Conservation (phyloP, 2,329 filamentous ascomycete species). For the Plenodomus lindquistii region DNA sequence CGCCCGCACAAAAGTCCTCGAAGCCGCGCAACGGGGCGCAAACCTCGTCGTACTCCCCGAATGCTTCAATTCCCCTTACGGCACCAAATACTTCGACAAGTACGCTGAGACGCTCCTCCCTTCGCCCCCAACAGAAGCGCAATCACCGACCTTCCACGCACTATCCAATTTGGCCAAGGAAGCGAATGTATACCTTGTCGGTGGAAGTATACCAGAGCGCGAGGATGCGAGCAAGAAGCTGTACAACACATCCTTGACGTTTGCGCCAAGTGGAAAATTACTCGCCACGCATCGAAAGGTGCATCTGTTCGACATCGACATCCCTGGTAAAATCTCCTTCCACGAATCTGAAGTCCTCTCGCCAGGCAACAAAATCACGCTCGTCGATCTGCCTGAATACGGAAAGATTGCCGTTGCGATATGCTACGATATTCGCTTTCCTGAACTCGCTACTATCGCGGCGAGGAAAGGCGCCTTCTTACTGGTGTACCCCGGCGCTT, state of each 20-base stretch:
- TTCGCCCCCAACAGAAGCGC: slow-evolving; percentile 68
- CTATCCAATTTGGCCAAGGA: slow-evolving; percentile 79
- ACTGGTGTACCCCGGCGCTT: slow-evolving; percentile 92
- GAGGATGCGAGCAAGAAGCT: slow-evolving; percentile 65
- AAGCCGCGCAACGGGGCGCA: slow-evolving; percentile 75
- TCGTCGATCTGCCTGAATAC: slow-evolving; percentile 86
- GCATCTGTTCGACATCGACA: slow-evolving; percentile 97
- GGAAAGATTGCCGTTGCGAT: slow-evolving; percentile 87
- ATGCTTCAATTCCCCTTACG: slow-evolving; percentile 99
- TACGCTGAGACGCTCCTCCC: slow-evolving; percentile 90
- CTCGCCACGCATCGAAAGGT: slow-evolving; percentile 91
- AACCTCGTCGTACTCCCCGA: slow-evolving; percentile 91
- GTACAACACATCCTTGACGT: slow-evolving; percentile 90
- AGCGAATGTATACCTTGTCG: slow-evolving; percentile 78
- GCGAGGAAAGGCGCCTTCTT: slow-evolving; percentile 85
- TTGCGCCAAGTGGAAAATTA: slow-evolving; percentile 75
- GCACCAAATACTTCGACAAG: slow-evolving; percentile 83
- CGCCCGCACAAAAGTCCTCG: slow-evolving; percentile 79
- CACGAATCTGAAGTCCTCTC: slow-evolving; percentile 86
- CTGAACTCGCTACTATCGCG: slow-evolving; percentile 87
- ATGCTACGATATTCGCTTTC: slow-evolving; percentile 97
- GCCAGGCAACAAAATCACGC: slow-evolving; percentile 80
- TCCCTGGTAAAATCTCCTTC: slow-evolving; percentile 92
- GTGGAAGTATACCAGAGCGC: slow-evolving; percentile 89
- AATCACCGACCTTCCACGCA: slow-evolving; percentile 84